Percentiles rank a stretch among this genome's conserved stretches.
phyloP scores from a whole-genome alignment of 768 basidiomycete genomes.

The Exsudoporus frostii region DNA sequence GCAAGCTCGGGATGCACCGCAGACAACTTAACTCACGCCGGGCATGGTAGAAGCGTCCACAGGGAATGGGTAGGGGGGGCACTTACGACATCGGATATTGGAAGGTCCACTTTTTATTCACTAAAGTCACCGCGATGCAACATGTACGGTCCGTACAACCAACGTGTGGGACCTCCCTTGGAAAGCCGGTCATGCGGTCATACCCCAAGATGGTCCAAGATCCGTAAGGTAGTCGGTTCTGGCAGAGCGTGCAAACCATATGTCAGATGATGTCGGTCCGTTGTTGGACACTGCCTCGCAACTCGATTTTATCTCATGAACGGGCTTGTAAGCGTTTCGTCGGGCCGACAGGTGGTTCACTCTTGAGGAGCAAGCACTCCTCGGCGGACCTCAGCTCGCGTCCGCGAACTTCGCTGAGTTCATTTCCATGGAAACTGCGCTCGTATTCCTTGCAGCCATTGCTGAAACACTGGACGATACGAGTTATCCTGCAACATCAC shows the following conservation, averaged over 20 bases:
- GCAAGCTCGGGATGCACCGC: neutral
- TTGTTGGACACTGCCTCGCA: neutral
- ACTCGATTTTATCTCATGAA: neutral
- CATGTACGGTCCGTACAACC: constrained; percentile 7
- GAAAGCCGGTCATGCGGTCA: constrained; percentile 1
- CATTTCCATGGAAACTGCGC: neutral
- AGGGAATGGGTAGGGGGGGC: neutral
- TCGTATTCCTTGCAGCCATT: no score
- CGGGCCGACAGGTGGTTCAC: neutral
- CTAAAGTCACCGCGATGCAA: neutral
- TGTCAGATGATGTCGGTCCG: neutral
- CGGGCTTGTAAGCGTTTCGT: neutral
- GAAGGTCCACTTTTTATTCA: constrained; percentile 11
- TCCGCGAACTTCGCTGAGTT: neutral
- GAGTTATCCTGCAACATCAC: neutral
- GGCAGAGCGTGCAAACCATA: neutral
- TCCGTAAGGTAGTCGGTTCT: neutral
- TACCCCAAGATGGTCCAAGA: neutral
- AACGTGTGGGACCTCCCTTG: neutral
- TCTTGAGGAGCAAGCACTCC: neutral
- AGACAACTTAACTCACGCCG: constrained; percentile 16
- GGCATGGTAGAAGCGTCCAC: constrained; percentile 18
- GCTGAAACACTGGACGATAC: neutral
- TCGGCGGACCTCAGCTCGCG: neutral
- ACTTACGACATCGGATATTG: neutral